These are phyloP conservation scores for Botryotinia calthae DNA, from an alignment of 2,329 filamentous ascomycete genomes.

Conservation along the genomic window DNA sequence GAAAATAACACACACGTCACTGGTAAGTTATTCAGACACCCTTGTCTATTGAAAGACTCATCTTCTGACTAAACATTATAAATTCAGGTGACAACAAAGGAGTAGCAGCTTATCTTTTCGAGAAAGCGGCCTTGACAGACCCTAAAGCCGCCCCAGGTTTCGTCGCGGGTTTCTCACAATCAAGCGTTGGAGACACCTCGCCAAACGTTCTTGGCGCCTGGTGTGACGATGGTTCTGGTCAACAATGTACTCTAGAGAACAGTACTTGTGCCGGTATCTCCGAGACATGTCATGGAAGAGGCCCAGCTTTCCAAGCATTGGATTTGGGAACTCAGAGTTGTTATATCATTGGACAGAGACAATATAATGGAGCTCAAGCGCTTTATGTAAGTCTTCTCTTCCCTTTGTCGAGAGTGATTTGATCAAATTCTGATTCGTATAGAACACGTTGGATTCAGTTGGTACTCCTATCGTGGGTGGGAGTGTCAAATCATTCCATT, in stretches of 20 bases:
- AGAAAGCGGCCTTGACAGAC: slow-evolving; percentile 60
- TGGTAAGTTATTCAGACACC: slow-evolving; percentile 44
- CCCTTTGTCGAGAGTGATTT: neutral
- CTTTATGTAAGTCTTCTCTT: slow-evolving; percentile 48
- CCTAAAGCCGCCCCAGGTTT: slow-evolving; percentile 63
- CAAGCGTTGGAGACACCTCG: slow-evolving; percentile 85
- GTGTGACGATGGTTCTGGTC: slow-evolving; percentile 79
- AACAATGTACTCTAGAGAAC: slow-evolving; percentile 71
- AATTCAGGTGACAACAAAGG: slow-evolving; percentile 72
- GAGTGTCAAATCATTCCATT: slow-evolving; percentile 76
- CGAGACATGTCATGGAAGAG: slow-evolving; percentile 68
- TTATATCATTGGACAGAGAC: slow-evolving; percentile 71
- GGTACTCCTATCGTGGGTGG: slow-evolving; percentile 54
- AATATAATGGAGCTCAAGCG: slow-evolving; percentile 58
- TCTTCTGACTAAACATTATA: neutral
- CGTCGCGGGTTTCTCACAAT: slow-evolving; percentile 87
- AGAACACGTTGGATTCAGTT: slow-evolving; percentile 35
- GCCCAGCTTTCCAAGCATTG: slow-evolving; percentile 63
- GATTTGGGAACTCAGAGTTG: slow-evolving; percentile 72
- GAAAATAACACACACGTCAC: slow-evolving; percentile 88
- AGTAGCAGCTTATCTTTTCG: slow-evolving; percentile 80
- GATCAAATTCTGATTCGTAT: neutral
- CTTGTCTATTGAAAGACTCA: neutral
- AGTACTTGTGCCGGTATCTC: slow-evolving; percentile 65
- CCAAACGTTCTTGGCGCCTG: slow-evolving; percentile 84